phyloP scores from a whole-genome alignment of 2,329 filamentous ascomycete genomes.

The Massarina eburnea region DNA sequence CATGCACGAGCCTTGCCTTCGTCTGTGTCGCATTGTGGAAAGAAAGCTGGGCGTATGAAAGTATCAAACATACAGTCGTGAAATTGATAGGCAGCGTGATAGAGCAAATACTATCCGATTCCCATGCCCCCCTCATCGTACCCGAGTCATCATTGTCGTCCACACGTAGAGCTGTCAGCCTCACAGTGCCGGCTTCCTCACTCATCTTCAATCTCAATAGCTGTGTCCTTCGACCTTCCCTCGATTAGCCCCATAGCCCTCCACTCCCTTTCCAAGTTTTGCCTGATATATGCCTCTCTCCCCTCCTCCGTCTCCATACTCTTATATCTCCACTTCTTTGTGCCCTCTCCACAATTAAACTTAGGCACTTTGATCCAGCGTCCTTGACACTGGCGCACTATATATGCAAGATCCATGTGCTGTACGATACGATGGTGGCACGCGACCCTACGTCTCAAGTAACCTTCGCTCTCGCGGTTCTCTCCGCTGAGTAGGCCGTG shows the following conservation, averaged over 20 bases:
- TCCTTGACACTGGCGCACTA: background rate
- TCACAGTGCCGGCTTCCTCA: background rate
- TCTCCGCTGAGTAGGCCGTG: slow-evolving; percentile 14
- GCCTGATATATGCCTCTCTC: slow-evolving; percentile 20
- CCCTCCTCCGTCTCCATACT: slow-evolving; percentile 22
- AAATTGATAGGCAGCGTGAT: too few species aligned
- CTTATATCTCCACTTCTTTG: slow-evolving; percentile 3
- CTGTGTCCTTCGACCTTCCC: background rate
- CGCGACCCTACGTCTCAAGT: slow-evolving; percentile 15
- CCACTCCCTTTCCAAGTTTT: slow-evolving; percentile 20
- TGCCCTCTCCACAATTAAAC: background rate
- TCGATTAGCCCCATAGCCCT: slow-evolving; percentile 12
- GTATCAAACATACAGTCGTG: too few species aligned
- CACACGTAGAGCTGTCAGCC: too few species aligned
- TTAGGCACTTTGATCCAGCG: background rate
- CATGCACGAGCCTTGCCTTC: too few species aligned
- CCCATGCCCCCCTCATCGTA: too few species aligned
- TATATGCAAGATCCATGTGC: slow-evolving; percentile 15
- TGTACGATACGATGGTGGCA: slow-evolving; percentile 22
- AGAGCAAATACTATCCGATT: too few species aligned
- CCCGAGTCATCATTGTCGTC: too few species aligned
- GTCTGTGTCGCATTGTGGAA: too few species aligned
- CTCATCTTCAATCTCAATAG: slow-evolving; percentile 2
- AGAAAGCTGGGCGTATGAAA: too few species aligned
- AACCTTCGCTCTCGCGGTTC: background rate